Base-by-base conservation (phyloP, 768 basidiomycete species). In the Mycena pura region DNA sequence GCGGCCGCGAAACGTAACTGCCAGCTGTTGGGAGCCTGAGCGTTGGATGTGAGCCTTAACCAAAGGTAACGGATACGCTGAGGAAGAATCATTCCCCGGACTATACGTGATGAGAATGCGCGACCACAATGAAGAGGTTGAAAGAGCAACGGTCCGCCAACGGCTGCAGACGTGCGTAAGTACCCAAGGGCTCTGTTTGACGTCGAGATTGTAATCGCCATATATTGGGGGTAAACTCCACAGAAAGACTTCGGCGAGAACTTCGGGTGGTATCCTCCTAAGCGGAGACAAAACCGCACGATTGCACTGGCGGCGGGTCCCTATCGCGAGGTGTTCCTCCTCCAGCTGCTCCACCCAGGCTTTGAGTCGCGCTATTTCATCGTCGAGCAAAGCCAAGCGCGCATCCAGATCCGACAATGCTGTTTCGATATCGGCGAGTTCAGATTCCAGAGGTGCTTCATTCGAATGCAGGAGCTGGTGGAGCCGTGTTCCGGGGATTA, bases 71-170 rank as follows among this genome's bases (percentile, higher is more conserved):
- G 44, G 13, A 31, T 24, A 15, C 24, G 19, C 2, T 4, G 24
- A 38, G 2, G 24, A 38, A 2, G 28, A 7, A 11, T 19, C 28
- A 3, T 2, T 1, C 5, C 6, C 17, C 17, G 6, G 2, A 21
- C 5, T 9, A 17, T 13, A 28, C 3, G 19, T 7, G 13, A 56
- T 34, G 34, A n/a, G 2, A 7, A 56, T 10, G 4, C 19, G 24
- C 25, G 54, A 56, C 54, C 54, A 56, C 45, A 56, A 27, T 7
- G 44, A 27, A 17, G 54, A 34, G 7, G 36, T 46, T 3, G 32
- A 25, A 11, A 56, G 31, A n/a, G 32, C 29, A 13, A 56, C 17
- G 15, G 31, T 34, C 21, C 44, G 36, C 44, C 54, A 56, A 19
- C 32, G 24, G 24, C 54, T 10, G 32, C 54, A 13, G 34, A 46